phyloP scores from a whole-genome alignment of 495 filamentous ascomycete genomes.

The Podospora pseudoanserina region DNA sequence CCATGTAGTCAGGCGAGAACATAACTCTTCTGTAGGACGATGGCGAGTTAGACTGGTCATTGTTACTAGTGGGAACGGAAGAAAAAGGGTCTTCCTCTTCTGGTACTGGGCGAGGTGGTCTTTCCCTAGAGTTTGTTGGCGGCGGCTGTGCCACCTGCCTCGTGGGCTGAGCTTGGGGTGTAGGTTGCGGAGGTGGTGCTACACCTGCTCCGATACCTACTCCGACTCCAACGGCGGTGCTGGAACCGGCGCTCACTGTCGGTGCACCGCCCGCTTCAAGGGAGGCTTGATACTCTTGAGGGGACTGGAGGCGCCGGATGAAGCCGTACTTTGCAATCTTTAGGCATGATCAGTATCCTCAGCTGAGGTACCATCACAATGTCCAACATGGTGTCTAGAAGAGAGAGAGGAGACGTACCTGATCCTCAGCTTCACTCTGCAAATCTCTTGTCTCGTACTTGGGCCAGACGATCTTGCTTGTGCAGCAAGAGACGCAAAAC shows the following conservation, averaged over 20 bases:
- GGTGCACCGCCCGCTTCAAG: not conserved
- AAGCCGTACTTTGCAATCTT: conserved; percentile 17
- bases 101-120: not conserved
- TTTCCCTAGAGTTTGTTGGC: not conserved
- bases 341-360: not conserved
- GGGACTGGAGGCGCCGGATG: conserved; percentile 13
- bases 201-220: not conserved
- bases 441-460: conserved; percentile 22
- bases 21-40: conserved; percentile 1
- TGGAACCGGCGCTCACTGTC: not conserved
- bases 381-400: not conserved
- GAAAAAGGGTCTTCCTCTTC: not conserved
- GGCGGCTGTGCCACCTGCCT: not conserved
- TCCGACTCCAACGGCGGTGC: not conserved
- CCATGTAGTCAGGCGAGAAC: conserved; percentile 1
- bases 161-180: not conserved
- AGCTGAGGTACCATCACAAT: not conserved
- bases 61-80: not conserved
- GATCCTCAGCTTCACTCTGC: conserved; percentile 24
- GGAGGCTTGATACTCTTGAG: conserved; percentile 17
- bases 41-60: not conserved
- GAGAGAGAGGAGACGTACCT: conserved; percentile 11
- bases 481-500: conserved; percentile 25
- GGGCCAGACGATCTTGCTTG: conserved; percentile 24
- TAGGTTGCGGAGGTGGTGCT: not conserved